phyloP scores from a whole-genome alignment of 768 basidiomycete genomes.

The Tephrocybe sp. region DNA sequence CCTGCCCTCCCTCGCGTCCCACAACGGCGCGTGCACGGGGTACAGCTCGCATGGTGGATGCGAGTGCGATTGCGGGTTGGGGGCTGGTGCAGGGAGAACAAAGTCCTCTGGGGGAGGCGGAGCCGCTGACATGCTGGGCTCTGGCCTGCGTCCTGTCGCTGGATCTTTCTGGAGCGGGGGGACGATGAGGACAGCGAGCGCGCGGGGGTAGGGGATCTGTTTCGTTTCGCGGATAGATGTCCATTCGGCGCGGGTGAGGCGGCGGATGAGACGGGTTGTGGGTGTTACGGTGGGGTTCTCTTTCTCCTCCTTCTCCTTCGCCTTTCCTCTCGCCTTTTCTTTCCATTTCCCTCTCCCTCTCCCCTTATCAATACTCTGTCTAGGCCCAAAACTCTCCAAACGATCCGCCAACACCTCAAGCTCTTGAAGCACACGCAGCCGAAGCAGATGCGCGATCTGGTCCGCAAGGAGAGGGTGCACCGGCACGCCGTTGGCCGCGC shows the following conservation, averaged over 20 bases:
- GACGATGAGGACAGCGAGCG: conserved; percentile 65
- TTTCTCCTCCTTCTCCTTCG: background rate
- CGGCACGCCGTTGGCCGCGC: conserved; percentile 24
- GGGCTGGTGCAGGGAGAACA: background rate
- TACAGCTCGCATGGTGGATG: conserved; percentile 5
- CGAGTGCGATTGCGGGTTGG: background rate
- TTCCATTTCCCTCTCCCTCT: too few relatives aligned
- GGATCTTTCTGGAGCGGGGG: conserved; percentile 62
- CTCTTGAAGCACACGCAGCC: conserved; percentile 75
- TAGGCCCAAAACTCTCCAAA: conserved; percentile 27
- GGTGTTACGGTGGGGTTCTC: background rate
- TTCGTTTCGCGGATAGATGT: conserved; percentile 42
- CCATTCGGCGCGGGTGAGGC: conserved; percentile 66
- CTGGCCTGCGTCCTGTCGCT: conserved; percentile 39
- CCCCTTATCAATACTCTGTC: conserved; percentile 11
- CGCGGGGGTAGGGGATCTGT: conserved; percentile 45
- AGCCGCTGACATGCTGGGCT: conserved; percentile 15
- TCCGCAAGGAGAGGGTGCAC: conserved; percentile 43
- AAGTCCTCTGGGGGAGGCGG: conserved; percentile 4
- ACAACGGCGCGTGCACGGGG: background rate
- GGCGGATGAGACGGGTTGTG: conserved; percentile 44
- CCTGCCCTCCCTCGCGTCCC: conserved; percentile 1
- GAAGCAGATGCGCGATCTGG: conserved; percentile 65
- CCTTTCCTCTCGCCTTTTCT: background rate
- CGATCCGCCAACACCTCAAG: conserved; percentile 54